Evolutionary conservation across 441 rosid genomes (phyloP).

Genomic region (Eutrema salsugineum): DNA sequence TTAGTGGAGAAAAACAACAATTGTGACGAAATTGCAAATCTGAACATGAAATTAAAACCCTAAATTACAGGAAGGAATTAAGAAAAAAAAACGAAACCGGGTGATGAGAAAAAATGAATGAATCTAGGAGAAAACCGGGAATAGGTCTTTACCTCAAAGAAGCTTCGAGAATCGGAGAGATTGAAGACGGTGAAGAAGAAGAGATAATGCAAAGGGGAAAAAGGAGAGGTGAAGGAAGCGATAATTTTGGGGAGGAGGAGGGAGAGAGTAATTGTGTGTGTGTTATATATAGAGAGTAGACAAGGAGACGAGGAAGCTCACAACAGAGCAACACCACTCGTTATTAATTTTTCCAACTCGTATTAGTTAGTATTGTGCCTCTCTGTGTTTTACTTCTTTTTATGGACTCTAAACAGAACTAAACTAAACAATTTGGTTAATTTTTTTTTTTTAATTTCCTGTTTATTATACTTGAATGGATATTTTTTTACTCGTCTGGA

Average conservation of each 20-base stretch:
- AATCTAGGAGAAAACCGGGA: neutral
- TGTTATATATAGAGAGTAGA: no score
- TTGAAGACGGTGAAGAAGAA: constrained; percentile 4
- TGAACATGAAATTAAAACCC: neutral
- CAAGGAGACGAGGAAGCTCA: neutral
- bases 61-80: neutral
- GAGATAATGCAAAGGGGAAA: constrained; percentile 1
- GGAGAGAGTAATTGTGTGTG: neutral
- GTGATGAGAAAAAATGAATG: neutral
- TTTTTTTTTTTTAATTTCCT: no score
- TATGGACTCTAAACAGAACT: no score
- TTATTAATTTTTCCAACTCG: neutral
- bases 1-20: neutral
- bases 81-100: neutral
- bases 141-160: constrained; percentile 5
- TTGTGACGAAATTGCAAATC: neutral
- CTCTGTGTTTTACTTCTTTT: no score
- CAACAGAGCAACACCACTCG: constrained; percentile 17
- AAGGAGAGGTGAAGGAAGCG: neutral
- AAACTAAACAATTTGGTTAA: no score
- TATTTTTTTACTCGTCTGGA: no score
- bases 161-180: neutral
- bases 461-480: no score
- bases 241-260: neutral
- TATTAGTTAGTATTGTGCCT: no score